A percentile compares a stretch with the other conserved stretches of the same genome.
Evolutionary conservation across 2,329 filamentous ascomycete genomes (phyloP).

Genomic region (Claviceps pazoutovae): DNA sequence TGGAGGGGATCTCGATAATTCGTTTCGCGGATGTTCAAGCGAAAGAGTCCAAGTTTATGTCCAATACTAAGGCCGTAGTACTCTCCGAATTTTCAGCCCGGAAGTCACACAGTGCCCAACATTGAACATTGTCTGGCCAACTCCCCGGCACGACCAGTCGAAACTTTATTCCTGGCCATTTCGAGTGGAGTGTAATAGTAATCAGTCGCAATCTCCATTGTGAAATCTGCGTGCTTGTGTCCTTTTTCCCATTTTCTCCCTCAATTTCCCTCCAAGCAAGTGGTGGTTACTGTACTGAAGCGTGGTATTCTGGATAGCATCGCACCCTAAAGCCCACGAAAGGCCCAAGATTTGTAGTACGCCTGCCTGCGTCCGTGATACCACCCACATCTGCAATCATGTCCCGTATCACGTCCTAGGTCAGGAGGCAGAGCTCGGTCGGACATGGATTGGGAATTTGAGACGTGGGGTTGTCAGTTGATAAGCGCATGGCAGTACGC

Average conservation of each 20-base stretch:
- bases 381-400: constrained; percentile 17
- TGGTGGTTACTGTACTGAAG: no score
- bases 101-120: constrained; percentile 28
- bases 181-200: constrained; percentile 17
- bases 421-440: constrained; percentile 24
- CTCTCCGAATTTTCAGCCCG: constrained; percentile 10
- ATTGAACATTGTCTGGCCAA: constrained; percentile 31
- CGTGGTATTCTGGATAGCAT: no score
- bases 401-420: constrained; percentile 19
- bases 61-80: no score
- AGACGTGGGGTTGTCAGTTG: constrained; percentile 10
- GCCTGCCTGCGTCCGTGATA: constrained; percentile 20
- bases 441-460: constrained; percentile 25
- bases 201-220: no score
- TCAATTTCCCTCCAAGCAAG: no score
- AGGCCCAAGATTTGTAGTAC: constrained; percentile 22
- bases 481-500: constrained; percentile 39
- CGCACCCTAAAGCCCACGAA: constrained; percentile 19
- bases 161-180: constrained; percentile 27
- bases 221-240: no score
- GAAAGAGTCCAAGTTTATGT: no score
- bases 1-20: no score
- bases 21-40: no score
- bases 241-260: no score
- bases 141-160: constrained; percentile 26